Evolutionary conservation across 164 flowering plant genomes (phyloP).

Genomic region (Dillenia turbinata): DNA sequence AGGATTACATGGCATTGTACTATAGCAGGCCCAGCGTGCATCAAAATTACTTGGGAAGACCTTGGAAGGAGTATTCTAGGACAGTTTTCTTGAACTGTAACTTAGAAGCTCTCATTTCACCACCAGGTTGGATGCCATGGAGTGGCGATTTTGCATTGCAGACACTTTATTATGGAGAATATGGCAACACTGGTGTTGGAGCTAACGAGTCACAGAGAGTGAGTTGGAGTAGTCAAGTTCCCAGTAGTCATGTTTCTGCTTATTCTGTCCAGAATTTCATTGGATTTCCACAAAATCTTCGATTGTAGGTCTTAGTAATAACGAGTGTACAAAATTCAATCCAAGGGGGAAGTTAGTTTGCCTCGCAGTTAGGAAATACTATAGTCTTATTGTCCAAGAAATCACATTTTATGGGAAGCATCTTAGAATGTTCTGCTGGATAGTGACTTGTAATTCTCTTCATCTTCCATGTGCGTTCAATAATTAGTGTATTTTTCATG

Average conservation of each 20-base stretch:
- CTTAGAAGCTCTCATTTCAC: conserved; percentile 38
- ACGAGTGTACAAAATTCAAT: neutral
- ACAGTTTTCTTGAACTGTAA: conserved; percentile 57
- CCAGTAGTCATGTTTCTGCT: conserved; percentile 39
- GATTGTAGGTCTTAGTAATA: neutral
- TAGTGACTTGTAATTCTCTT: too few species aligned
- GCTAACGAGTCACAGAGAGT: conserved; percentile 45
- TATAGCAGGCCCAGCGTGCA: conserved; percentile 48
- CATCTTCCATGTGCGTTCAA: too few species aligned
- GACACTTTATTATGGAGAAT: conserved; percentile 84
- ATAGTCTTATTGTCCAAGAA: too few species aligned
- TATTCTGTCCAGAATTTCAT: conserved; percentile 75
- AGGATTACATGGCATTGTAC: conserved; percentile 55
- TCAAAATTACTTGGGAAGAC: conserved; percentile 73
- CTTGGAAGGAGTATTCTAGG: conserved; percentile 89
- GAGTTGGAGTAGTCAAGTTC: conserved; percentile 74
- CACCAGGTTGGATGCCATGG: conserved; percentile 87
- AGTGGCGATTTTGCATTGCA: conserved; percentile 53
- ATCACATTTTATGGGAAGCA: too few species aligned
- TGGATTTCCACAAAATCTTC: conserved; percentile 46
- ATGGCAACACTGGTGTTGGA: conserved; percentile 53
- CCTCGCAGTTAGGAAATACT: too few species aligned
- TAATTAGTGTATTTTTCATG: too few species aligned
- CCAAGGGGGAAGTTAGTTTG: neutral
- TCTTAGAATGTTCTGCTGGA: too few species aligned